These are phyloP conservation scores for Hygrophorus pudorinus DNA, from an alignment of 768 basidiomycete species.

Conservation along the genomic window DNA sequence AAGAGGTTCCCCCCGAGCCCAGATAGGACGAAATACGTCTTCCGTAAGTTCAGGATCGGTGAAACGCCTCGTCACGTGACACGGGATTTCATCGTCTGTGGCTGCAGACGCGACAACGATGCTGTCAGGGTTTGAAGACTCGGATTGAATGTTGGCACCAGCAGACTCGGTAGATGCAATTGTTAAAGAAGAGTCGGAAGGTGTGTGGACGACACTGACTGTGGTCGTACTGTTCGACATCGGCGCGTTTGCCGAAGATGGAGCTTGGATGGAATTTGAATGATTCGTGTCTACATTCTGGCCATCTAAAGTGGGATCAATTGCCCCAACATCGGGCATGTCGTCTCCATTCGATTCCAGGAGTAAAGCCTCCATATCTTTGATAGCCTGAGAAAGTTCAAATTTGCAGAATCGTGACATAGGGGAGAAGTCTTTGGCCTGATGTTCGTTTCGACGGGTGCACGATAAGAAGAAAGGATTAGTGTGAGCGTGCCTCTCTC, in stretches of 20 bases:
- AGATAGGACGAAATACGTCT: conserved; percentile 54
- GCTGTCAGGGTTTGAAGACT: not conserved
- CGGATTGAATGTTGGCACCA: not conserved
- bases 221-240: not conserved
- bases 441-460: conserved; percentile 62
- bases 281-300: not conserved
- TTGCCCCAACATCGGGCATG: not conserved
- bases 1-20: conserved; percentile 67
- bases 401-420: conserved; percentile 63
- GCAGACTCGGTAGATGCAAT: not conserved
- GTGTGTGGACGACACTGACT: not conserved
- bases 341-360: conserved; percentile 6
- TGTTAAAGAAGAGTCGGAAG: not conserved
- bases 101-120: not conserved
- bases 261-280: not conserved
- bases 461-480: conserved; percentile 73
- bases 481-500: conserved; percentile 51
- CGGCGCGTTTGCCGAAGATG: not conserved
- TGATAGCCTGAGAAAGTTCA: conserved; percentile 57
- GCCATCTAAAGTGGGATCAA: conserved; percentile 3
- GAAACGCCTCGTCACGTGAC: conserved; percentile 36
- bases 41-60: conserved; percentile 41
- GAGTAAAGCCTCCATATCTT: conserved; percentile 56
- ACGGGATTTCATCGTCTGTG: conserved; percentile 28
- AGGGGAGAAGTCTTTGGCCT: conserved; percentile 58